Conservation (phyloP, 768 basidiomycete species). For the Collybia sp. region DNA sequence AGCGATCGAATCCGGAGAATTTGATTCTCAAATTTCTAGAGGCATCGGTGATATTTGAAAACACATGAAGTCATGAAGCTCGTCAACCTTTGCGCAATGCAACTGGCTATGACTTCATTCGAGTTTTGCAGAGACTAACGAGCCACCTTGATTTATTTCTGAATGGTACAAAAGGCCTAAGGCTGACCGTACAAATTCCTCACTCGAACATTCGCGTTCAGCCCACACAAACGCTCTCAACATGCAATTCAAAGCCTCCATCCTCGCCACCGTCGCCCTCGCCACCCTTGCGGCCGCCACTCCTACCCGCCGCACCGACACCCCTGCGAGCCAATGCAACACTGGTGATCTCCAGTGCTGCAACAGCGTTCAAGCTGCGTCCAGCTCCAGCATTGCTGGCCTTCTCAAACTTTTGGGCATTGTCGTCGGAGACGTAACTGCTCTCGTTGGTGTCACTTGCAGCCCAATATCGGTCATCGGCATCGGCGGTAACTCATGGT, state of each 20-base stretch:
- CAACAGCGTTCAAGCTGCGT: neutral
- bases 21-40: too few relatives aligned
- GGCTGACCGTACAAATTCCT: too few relatives aligned
- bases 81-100: too few relatives aligned
- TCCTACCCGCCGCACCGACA: conserved; percentile 9
- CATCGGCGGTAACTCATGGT: neutral
- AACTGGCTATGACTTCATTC: too few relatives aligned
- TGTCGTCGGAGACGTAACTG: neutral
- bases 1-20: too few relatives aligned
- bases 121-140: too few relatives aligned
- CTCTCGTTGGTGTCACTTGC: neutral
- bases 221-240: neutral
- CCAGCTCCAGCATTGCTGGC: neutral
- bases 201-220: neutral
- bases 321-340: neutral
- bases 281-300: conserved; percentile 17
- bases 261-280: conserved; percentile 6
- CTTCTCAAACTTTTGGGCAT: neutral
- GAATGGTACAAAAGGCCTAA: too few relatives aligned
- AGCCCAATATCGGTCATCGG: neutral
- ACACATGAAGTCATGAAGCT: too few relatives aligned
- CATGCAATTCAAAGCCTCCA: conserved; percentile 10
- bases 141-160: too few relatives aligned
- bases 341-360: neutral
- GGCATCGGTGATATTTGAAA: too few relatives aligned